Conservation (phyloP, 192 early-diverging fungal genomes). For the Rhizophagus sp. region DNA sequence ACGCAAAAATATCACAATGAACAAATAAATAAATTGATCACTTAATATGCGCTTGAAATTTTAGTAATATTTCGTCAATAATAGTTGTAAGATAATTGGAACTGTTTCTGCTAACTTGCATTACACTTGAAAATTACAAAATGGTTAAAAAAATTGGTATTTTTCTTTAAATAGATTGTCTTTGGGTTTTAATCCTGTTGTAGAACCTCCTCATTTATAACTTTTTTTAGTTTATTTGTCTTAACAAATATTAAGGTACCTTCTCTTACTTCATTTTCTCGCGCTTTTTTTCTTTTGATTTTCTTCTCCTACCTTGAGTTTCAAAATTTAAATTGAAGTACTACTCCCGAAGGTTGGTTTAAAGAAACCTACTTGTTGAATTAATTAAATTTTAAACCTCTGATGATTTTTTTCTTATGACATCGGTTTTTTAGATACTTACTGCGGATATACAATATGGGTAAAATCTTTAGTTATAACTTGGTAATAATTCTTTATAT, state of each 20-base stretch:
- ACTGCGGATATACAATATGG: too few species aligned
- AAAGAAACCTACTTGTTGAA: background rate
- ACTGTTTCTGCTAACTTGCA: background rate
- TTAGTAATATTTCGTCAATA: too few species aligned
- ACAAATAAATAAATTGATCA: background rate
- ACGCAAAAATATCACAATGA: background rate
- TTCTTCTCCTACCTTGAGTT: too few species aligned
- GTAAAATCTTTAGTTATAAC: too few species aligned
- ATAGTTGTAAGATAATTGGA: background rate
- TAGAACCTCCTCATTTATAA: background rate
- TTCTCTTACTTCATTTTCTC: background rate
- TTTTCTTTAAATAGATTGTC: background rate
- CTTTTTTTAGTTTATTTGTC: background rate
- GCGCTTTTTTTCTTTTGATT: background rate
- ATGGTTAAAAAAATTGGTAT: background rate
- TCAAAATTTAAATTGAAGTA: background rate
- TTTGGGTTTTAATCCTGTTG: background rate
- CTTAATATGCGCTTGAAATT: constrained; percentile 1
- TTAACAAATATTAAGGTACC: too few species aligned
- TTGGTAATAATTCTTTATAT: too few species aligned
- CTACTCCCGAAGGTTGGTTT: background rate
- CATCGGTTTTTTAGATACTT: too few species aligned
- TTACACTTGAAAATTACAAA: background rate
- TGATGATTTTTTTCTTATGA: too few species aligned
- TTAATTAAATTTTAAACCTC: too few species aligned